Percentiles rank a stretch among this genome's conserved stretches.
These are phyloP conservation scores for Ulota crispa DNA, from an alignment of 225 moss, liverwort and hornwort species.

Conservation along the genomic window DNA sequence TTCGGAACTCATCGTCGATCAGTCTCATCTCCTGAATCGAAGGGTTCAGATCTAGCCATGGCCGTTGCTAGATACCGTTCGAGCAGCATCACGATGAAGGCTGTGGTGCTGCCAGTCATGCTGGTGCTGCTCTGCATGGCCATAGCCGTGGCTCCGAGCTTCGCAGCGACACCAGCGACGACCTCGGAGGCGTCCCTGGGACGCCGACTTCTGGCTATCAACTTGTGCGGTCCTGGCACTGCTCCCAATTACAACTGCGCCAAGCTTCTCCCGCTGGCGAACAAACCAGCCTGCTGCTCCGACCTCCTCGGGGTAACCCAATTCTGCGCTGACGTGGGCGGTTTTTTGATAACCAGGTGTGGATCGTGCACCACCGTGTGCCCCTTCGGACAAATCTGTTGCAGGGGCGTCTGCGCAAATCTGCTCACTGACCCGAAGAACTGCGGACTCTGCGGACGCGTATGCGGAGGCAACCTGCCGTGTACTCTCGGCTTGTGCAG, in stretches of 20 bases:
- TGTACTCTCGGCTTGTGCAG: constrained; percentile 7
- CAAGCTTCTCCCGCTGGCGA: neutral
- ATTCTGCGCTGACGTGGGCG: constrained; percentile 20
- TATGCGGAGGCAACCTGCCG: neutral
- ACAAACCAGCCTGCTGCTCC: constrained; percentile 12
- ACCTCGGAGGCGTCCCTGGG: neutral
- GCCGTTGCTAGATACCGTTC: neutral
- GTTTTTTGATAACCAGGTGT: neutral
- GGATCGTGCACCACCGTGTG: constrained; percentile 20
- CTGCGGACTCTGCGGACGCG: neutral
- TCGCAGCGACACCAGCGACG: neutral
- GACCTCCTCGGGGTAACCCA: fast-evolving
- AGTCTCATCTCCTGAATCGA: too few relatives aligned
- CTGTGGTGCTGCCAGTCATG: neutral
- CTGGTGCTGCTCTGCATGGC: constrained; percentile 3
- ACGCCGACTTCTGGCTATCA: neutral
- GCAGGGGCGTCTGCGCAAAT: constrained; percentile 17
- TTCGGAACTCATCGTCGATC: too few relatives aligned
- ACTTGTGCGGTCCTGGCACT: neutral
- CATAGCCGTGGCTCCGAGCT: neutral
- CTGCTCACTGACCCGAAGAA: neutral
- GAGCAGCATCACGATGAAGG: neutral
- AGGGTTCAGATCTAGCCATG: neutral
- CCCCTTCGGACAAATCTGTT: neutral
- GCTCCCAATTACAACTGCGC: neutral